Evolutionary conservation across 2,329 filamentous ascomycete species (phyloP).

Genomic region (Lasiodiplodia sp.): DNA sequence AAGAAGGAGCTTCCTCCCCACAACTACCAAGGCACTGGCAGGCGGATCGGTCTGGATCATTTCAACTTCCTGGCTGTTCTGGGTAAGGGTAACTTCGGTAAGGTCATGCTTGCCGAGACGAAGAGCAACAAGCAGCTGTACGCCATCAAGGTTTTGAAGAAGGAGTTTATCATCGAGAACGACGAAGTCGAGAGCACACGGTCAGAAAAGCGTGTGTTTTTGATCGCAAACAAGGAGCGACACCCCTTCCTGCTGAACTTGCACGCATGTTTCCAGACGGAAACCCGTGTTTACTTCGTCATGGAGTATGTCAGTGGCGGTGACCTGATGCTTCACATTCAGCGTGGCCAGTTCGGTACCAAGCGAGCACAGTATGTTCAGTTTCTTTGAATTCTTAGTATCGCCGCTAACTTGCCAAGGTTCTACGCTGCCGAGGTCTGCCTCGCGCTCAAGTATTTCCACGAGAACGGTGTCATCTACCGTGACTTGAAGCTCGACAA

Average conservation of each 20-base stretch:
- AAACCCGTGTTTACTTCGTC: slow-evolving; percentile 97
- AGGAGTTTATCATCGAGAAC: slow-evolving; percentile 99
- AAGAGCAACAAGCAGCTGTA: slow-evolving; percentile 92
- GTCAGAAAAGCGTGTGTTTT: slow-evolving; percentile 96
- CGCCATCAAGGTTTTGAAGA: slow-evolving; percentile 98
- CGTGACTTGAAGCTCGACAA: slow-evolving; percentile 82
- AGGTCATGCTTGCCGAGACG: slow-evolving; percentile 98
- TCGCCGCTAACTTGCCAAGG: slow-evolving; percentile 52
- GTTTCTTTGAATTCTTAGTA: neutral
- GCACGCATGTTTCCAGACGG: slow-evolving; percentile 98
- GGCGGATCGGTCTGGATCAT: slow-evolving; percentile 92
- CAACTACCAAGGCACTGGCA: slow-evolving; percentile 72
- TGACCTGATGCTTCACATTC: slow-evolving; percentile 98
- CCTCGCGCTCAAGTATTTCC: slow-evolving; percentile 97
- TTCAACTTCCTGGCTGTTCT: slow-evolving; percentile 99
- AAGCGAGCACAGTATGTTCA: slow-evolving; percentile 88
- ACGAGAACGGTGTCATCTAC: slow-evolving; percentile 99
- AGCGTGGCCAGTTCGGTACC: slow-evolving; percentile 92
- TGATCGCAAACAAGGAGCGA: slow-evolving; percentile 95
- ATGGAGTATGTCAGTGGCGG: slow-evolving; percentile 99
- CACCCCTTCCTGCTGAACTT: slow-evolving; percentile 95
- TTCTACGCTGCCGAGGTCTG: slow-evolving; percentile 99
- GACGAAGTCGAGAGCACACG: slow-evolving; percentile 98
- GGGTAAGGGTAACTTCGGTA: slow-evolving; percentile 99
- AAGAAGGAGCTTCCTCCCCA: slow-evolving; percentile 73